A percentile compares a stretch with the other conserved stretches of the same genome.
These are phyloP conservation scores for Pestalotiopsis sp. DNA, from an alignment of 2,329 filamentous ascomycete genomes.

Conservation along the genomic window DNA sequence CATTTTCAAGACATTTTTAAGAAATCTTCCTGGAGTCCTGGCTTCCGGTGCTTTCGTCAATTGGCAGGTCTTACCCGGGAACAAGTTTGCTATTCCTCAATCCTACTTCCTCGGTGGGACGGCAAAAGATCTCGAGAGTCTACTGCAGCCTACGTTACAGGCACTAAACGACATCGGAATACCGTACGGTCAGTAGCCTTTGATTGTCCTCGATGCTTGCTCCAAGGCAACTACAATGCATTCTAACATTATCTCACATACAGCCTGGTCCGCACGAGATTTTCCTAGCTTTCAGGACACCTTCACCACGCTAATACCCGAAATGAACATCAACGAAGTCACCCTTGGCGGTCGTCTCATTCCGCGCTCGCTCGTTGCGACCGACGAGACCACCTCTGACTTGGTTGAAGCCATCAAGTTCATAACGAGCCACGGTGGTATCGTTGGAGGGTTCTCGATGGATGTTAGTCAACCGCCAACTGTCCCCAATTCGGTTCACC, in stretches of 20 bases:
- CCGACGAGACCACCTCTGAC: background rate
- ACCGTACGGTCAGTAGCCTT: slow-evolving; percentile 16
- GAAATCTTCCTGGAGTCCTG: slow-evolving; percentile 11
- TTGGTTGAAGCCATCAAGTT: slow-evolving; percentile 31
- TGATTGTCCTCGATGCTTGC: background rate
- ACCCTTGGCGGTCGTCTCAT: slow-evolving; percentile 21
- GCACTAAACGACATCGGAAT: slow-evolving; percentile 16
- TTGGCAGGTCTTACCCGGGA: slow-evolving; percentile 13
- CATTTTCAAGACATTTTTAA: slow-evolving; percentile 9
- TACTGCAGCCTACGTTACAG: slow-evolving; percentile 17
- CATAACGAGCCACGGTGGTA: slow-evolving; percentile 27
- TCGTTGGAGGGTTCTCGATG: slow-evolving; percentile 29
- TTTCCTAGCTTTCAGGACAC: slow-evolving; percentile 18
- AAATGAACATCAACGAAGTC: slow-evolving; percentile 18
- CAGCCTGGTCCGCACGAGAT: slow-evolving; percentile 2
- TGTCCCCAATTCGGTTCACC: slow-evolving; percentile 32
- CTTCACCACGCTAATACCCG: slow-evolving; percentile 12
- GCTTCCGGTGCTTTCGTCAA: slow-evolving; percentile 13
- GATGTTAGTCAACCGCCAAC: slow-evolving; percentile 25
- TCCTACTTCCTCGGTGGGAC: slow-evolving; percentile 15
- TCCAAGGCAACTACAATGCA: background rate
- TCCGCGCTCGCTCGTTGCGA: slow-evolving; percentile 13
- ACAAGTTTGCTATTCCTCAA: slow-evolving; percentile 13
- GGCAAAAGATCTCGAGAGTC: slow-evolving; percentile 12
- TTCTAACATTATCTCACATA: background rate